These are phyloP conservation scores for Gnetum montanum DNA, from an alignment of 75 land plant genomes.

Conservation along the genomic window DNA sequence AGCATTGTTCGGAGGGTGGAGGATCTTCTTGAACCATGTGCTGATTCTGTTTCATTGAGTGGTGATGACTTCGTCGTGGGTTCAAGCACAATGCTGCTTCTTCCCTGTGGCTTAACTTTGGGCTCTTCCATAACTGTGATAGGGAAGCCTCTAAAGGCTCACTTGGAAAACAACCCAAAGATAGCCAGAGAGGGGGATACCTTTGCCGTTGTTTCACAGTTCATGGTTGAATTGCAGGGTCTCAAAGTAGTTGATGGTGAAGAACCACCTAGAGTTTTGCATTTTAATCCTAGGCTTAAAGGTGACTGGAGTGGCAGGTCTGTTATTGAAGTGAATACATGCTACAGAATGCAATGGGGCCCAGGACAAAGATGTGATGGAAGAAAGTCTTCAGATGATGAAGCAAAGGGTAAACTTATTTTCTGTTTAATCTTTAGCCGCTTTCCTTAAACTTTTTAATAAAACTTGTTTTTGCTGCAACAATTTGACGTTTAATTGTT, in stretches of 20 bases:
- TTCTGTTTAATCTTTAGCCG: conserved; percentile 3
- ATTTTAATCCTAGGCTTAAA: conserved; percentile 51
- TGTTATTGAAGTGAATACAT: conserved; percentile 59
- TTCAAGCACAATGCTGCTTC: conserved; percentile 8
- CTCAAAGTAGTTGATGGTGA: conserved; percentile 45
- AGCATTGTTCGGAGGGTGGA: conserved; percentile 1
- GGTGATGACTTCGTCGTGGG: conserved; percentile 7
- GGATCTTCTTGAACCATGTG: conserved; percentile 16
- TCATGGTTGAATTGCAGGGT: conserved; percentile 51
- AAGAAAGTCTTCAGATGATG: conserved; percentile 29
- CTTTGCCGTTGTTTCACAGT: conserved; percentile 55
- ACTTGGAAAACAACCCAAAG: conserved; percentile 27
- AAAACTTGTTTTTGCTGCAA: too few species aligned
- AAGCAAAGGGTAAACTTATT: conserved; percentile 25
- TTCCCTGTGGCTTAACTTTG: conserved; percentile 58
- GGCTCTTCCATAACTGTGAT: conserved; percentile 63
- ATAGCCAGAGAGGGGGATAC: conserved; percentile 9
- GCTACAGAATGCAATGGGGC: conserved; percentile 71
- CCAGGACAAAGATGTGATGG: conserved; percentile 59
- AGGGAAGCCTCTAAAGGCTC: conserved; percentile 40
- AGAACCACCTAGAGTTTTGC: conserved; percentile 61
- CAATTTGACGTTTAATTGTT: too few species aligned
- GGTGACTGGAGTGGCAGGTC: conserved; percentile 71
- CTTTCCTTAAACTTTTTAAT: too few species aligned
- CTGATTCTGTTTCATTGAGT: conserved; percentile 19